Evolutionary conservation across 306 rosid genomes (phyloP).

Genomic region (Begonia fuchsioides): DNA sequence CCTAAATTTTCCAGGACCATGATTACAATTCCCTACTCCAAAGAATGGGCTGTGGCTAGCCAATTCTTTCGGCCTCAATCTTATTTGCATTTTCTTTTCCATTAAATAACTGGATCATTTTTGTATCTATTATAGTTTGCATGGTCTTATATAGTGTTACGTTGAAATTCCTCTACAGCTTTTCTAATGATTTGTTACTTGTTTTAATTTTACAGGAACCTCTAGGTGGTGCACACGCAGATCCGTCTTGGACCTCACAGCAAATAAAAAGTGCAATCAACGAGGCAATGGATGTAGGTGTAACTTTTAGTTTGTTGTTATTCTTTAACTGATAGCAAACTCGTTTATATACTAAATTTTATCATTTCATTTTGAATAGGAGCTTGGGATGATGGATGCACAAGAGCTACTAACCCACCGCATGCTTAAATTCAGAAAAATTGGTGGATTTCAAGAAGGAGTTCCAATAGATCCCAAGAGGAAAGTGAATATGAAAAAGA

Average conservation of each 20-base stretch:
- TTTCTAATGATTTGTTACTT: background rate
- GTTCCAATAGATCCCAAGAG: constrained; percentile 24
- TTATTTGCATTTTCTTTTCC: no score
- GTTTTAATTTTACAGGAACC: constrained; percentile 31
- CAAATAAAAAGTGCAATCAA: constrained; percentile 33
- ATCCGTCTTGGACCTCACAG: constrained; percentile 47
- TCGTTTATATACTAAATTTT: background rate
- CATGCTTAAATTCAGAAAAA: constrained; percentile 26
- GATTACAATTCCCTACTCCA: no score
- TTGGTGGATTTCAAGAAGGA: constrained; percentile 38
- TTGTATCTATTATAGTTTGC: no score
- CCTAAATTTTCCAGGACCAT: no score
- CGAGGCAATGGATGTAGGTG: constrained; percentile 36
- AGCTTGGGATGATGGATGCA: constrained; percentile 26
- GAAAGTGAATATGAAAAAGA: constrained; percentile 26
- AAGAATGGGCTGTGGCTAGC: no score
- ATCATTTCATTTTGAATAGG: constrained; percentile 17
- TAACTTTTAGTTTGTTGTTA: constrained; percentile 1
- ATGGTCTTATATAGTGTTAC: no score
- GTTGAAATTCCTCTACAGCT: no score
- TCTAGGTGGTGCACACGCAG: constrained; percentile 52
- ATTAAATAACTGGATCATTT: no score
- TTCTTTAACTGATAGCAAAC: no score
- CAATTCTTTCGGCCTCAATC: no score
- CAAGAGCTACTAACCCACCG: constrained; percentile 31